Percentiles rank a stretch among this genome's conserved stretches.
Conservation (phyloP, 2,329 filamentous ascomycete species). For the Dactylonectria macrodidyma region DNA sequence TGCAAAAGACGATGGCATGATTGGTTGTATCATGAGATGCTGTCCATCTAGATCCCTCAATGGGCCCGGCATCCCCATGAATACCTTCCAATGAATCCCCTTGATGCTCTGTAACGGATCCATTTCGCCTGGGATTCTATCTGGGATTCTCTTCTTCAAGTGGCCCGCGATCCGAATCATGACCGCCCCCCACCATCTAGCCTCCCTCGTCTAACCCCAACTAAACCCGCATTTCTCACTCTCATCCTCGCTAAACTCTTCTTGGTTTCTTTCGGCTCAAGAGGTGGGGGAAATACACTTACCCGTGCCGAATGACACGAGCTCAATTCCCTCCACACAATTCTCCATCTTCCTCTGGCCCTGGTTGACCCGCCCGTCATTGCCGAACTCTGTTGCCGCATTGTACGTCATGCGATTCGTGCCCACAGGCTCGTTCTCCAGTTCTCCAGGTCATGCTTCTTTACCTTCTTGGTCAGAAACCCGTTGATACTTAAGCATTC, state of each 20-base stretch:
- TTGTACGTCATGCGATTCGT: conserved; percentile 33
- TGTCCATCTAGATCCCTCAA: too few relatives aligned
- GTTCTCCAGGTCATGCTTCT: background rate
- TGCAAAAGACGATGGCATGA: conserved; percentile 14
- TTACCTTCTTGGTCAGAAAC: too few relatives aligned
- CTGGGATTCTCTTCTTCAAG: background rate
- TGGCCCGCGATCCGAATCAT: conserved; percentile 13
- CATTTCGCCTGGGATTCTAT: too few relatives aligned
- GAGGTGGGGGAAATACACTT: conserved; percentile 34
- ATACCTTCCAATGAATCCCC: too few relatives aligned
- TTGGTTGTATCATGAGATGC: conserved; percentile 5
- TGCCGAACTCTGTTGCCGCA: conserved; percentile 35
- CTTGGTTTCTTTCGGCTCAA: background rate
- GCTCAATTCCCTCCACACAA: background rate
- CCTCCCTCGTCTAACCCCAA: background rate
- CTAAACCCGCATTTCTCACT: background rate
- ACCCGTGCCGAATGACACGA: conserved; percentile 18
- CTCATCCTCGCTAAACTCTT: conserved; percentile 5
- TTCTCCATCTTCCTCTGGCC: background rate
- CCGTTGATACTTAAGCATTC: conserved; percentile 10
- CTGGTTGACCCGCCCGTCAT: conserved; percentile 10
- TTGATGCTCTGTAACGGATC: too few relatives aligned
- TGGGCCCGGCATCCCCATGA: too few relatives aligned
- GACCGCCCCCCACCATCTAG: too few relatives aligned
- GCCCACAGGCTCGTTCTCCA: conserved; percentile 5